These are phyloP conservation scores for Pouteria campechiana DNA, from an alignment of 179 eudicot species.

Conservation along the genomic window DNA sequence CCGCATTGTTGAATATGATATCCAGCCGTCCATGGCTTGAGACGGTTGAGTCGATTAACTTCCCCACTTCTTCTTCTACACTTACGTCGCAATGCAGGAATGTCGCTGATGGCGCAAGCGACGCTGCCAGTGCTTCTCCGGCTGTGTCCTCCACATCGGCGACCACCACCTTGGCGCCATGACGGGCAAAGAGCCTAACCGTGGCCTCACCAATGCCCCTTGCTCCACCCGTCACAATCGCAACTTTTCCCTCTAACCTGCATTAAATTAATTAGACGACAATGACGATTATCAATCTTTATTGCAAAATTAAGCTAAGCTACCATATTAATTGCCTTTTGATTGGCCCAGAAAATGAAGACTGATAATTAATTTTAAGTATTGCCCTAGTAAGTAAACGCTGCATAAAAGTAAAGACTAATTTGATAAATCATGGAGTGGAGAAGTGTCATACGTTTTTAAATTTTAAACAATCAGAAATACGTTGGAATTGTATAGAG, in stretches of 20 bases:
- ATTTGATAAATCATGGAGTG: background rate
- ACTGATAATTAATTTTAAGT: background rate
- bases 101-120: conserved; percentile 18
- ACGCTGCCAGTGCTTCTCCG: conserved; percentile 19
- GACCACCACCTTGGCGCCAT: conserved; percentile 36
- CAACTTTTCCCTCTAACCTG: conserved; percentile 57
- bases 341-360: background rate
- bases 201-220: conserved; percentile 58
- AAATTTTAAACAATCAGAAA: background rate
- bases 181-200: conserved; percentile 29
- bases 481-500: too few species aligned
- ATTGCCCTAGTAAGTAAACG: background rate
- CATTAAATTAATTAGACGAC: background rate
- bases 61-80: conserved; percentile 24
- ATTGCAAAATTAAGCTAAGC: background rate
- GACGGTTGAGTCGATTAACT: conserved; percentile 15
- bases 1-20: conserved; percentile 46
- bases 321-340: background rate
- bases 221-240: conserved; percentile 63
- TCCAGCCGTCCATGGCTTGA: conserved; percentile 25
- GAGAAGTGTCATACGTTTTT: background rate
- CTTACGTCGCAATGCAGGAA: conserved; percentile 50
- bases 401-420: background rate
- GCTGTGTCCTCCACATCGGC: conserved; percentile 30
- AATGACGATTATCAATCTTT: background rate